phyloP scores from a whole-genome alignment of 78 protist species.

The Guillardia theta region DNA sequence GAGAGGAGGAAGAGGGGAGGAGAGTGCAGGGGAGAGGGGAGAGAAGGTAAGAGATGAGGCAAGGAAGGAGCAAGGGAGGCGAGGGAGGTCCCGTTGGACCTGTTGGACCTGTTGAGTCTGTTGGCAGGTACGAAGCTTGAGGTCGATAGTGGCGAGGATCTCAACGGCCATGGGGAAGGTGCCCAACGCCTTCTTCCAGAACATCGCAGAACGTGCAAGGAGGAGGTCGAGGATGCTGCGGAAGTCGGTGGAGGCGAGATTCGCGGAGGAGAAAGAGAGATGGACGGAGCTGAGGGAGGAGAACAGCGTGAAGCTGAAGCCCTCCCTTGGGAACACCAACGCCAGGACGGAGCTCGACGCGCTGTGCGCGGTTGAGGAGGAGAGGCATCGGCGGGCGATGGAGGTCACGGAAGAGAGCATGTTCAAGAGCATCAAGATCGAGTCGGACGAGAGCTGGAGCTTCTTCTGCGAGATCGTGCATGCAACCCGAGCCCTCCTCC shows the following conservation, averaged over 20 bases:
- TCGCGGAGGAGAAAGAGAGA: not conserved
- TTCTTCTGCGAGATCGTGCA: not conserved
- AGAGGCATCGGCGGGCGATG: not conserved
- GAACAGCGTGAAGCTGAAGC: not conserved
- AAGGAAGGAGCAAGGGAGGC: too few relatives aligned
- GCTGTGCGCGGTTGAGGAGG: not conserved
- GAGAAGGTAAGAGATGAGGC: too few relatives aligned
- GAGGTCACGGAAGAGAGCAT: not conserved
- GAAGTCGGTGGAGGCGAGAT: not conserved
- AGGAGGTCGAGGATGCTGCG: not conserved
- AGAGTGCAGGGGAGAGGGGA: too few relatives aligned
- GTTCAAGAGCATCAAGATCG: not conserved
- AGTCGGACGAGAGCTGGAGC: not conserved
- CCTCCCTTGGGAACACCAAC: constrained; percentile 14
- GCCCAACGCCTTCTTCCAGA: constrained; percentile 8
- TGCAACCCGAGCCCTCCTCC: not conserved
- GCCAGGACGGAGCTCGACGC: constrained; percentile 18
- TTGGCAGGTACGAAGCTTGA: too few relatives aligned
- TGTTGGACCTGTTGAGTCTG: too few relatives aligned
- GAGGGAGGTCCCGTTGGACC: too few relatives aligned
- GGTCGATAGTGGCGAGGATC: constrained; percentile 3
- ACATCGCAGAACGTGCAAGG: not conserved
- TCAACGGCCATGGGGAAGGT: not conserved
- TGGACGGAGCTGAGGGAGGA: not conserved
- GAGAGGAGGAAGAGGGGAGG: too few relatives aligned